Base-by-base conservation (phyloP, 176 grass and related monocot species). In the Musa acuminata region DNA sequence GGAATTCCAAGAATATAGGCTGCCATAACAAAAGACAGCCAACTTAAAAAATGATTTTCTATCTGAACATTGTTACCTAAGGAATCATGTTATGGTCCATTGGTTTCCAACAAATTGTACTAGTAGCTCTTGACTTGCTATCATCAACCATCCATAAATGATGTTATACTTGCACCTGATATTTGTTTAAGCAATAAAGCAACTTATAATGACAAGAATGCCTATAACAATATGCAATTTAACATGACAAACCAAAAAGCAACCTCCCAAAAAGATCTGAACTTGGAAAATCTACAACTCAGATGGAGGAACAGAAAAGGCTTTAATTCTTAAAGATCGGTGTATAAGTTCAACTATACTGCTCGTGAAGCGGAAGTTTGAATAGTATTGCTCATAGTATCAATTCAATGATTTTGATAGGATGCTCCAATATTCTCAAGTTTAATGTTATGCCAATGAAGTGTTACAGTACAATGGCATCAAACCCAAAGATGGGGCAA, bases 41-140 rank as follows among this genome's bases (percentile, higher is more conserved):
- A 43, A 43, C 35, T 43, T 43, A 43, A 43, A 43, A 43, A 43
- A 43, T 43, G 35, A 43, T 43, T 43, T 43, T 43, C 35, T 43
- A 78, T 23, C 25, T 7, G 43, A 9, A 66, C 43, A 83, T 52
- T 53, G 8, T 24, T 12, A 72, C 65, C 62, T 81, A 70, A 83
- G 35, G 29, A 25, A 78, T 53, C 13, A 72, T 29, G 52, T 73
- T 71, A 17, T 62, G 55, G 8, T n/a, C 19, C 16, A 25, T 52
- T 72, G 13, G 52, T 11, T 23, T 52, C 13, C 16, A 73, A 11
- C 3, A 26, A 11, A 65, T 26, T 65, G 11, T 25, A 6, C 35
- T 25, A 13, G 9, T 12, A 25, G 21, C 9, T 22, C 63, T n/a
- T n/a, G 11, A 9, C 11, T 65, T 25, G 22, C 9, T 65, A 25